phyloP scores from a whole-genome alignment of 306 rosid species.

The Vachellia pachyceras region DNA sequence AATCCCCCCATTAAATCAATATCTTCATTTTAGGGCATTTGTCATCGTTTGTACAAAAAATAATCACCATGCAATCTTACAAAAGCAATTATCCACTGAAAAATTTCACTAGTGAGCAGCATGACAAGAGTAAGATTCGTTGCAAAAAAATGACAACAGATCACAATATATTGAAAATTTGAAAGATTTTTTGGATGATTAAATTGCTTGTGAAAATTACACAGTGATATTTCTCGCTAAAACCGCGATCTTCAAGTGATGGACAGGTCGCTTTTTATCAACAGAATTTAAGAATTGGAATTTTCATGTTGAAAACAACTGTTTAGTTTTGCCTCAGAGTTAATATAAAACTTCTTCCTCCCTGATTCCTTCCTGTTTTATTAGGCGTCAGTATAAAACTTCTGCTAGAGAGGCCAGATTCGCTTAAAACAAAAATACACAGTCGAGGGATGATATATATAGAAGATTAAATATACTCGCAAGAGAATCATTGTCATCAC shows the following conservation, averaged over 20 bases:
- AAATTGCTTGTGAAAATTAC: too few relatives aligned
- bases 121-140: too few relatives aligned
- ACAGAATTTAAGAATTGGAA: not conserved
- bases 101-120: too few relatives aligned
- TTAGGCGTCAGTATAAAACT: not conserved
- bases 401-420: not conserved
- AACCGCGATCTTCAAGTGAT: not conserved
- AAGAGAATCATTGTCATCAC: slow-evolving; percentile 40
- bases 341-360: not conserved
- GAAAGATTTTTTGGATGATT: too few relatives aligned
- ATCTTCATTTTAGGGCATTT: too few relatives aligned
- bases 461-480: not conserved
- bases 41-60: too few relatives aligned
- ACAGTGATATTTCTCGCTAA: not conserved
- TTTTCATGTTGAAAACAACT: not conserved
- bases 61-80: too few relatives aligned
- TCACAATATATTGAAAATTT: too few relatives aligned
- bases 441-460: not conserved
- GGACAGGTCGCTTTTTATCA: not conserved
- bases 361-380: too few relatives aligned
- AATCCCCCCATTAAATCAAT: too few relatives aligned
- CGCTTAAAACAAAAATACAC: not conserved
- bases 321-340: not conserved
- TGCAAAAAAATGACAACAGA: too few relatives aligned
- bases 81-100: too few relatives aligned